Evolutionary conservation across 176 grass and related monocot species (phyloP).

Genomic region (Juncus inflexus): DNA sequence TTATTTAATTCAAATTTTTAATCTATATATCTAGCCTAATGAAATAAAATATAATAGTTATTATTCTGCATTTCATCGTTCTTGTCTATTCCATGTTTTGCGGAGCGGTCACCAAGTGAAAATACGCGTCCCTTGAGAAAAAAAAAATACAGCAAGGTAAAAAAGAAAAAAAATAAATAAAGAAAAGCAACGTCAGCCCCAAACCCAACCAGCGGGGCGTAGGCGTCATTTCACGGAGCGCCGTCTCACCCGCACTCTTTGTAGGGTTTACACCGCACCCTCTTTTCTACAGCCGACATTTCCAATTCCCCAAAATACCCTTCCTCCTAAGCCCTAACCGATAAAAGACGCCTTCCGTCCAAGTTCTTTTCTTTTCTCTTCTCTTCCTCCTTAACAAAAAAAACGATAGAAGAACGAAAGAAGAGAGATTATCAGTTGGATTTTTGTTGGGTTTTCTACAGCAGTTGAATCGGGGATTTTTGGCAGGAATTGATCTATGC

Average conservation of each 20-base stretch:
- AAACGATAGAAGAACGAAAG: not conserved
- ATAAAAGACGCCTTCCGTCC: constrained; percentile 19
- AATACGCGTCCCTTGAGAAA: not conserved
- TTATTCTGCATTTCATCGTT: too few species aligned
- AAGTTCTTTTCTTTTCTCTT: not conserved
- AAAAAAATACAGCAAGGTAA: not conserved
- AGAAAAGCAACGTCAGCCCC: not conserved
- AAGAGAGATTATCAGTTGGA: not conserved
- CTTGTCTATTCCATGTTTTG: too few species aligned
- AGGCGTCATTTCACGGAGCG: constrained; percentile 5
- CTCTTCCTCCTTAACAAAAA: not conserved
- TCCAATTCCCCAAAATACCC: constrained; percentile 1
- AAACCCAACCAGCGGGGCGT: not conserved
- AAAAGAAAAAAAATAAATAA: constrained; percentile 12
- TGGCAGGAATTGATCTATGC: constrained; percentile 41
- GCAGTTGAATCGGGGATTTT: constrained; percentile 1
- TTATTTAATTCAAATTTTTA: too few species aligned
- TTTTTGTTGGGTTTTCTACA: not conserved
- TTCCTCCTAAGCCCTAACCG: constrained; percentile 14
- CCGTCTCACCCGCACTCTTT: not conserved
- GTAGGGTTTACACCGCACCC: constrained; percentile 26
- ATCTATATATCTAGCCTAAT: too few species aligned
- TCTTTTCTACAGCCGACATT: not conserved
- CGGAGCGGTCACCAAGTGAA: too few species aligned
- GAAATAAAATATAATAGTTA: too few species aligned